Conservation (phyloP, 371 early-diverging fungal genomes). For the Entomophthora muscae region DNA sequence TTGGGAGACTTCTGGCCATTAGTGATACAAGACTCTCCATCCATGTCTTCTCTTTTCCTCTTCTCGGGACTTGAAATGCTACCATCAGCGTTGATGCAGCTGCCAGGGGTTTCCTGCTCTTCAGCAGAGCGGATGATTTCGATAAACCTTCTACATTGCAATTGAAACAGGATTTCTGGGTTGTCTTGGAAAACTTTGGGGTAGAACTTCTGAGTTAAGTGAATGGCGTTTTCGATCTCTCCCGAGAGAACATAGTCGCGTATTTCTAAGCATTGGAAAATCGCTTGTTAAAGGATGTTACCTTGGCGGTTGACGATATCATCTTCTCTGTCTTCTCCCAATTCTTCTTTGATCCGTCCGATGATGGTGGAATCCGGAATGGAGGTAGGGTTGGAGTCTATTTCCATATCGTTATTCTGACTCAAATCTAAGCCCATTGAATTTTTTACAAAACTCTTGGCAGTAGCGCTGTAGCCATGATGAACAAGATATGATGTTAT, state of each 20-base stretch:
- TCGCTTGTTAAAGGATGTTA: conserved; percentile 1
- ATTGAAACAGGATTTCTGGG: conserved; percentile 40
- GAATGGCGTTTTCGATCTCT: conserved; percentile 48
- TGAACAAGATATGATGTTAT: conserved; percentile 43
- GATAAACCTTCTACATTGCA: conserved; percentile 66
- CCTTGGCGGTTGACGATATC: conserved; percentile 17
- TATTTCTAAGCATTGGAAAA: conserved; percentile 25
- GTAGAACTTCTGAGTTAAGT: conserved; percentile 31
- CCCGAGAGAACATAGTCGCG: conserved; percentile 39
- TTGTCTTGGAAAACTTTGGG: conserved; percentile 36
- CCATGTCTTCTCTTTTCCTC: conserved; percentile 11
- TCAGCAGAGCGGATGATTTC: conserved; percentile 33
- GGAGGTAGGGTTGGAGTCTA: not conserved
- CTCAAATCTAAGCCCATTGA: conserved; percentile 11
- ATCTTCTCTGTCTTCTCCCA: conserved; percentile 14
- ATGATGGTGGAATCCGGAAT: not conserved
- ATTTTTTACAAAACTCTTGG: conserved; percentile 33
- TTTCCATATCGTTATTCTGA: conserved; percentile 12
- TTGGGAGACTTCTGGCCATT: not conserved
- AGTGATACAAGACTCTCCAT: conserved; percentile 10
- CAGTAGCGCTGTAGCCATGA: conserved; percentile 53
- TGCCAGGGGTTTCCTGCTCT: not conserved
- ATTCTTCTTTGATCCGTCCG: conserved; percentile 11
- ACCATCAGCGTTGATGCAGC: not conserved
- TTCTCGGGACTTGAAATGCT: not conserved